A percentile compares a stretch with the other conserved stretches of the same genome.
phyloP scores from a whole-genome alignment of 192 early-diverging fungal genomes.

The Coemansia pectinata region DNA sequence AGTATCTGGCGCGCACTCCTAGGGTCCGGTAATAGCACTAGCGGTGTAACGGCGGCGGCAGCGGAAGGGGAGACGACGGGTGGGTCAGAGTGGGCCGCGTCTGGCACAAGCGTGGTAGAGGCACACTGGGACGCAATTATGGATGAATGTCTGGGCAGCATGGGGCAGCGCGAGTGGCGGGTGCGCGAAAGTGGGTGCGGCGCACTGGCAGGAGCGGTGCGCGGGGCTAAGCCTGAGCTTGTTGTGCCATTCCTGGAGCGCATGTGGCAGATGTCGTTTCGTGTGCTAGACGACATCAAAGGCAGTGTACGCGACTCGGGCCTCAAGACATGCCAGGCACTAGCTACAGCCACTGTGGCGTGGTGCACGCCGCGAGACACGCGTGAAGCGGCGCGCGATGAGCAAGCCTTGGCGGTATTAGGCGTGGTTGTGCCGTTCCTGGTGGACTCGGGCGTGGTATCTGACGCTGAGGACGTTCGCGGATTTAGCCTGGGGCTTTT shows the following conservation, averaged over 20 bases:
- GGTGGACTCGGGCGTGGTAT: constrained; percentile 70
- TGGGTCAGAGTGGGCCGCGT: background rate
- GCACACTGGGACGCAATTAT: constrained; percentile 67
- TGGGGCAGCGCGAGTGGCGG: constrained; percentile 84
- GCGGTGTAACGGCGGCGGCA: background rate
- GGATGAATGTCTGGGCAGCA: constrained; percentile 71
- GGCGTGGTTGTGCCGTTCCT: constrained; percentile 88
- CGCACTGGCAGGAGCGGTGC: constrained; percentile 34
- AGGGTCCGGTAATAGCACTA: constrained; percentile 43
- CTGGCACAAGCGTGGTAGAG: constrained; percentile 21
- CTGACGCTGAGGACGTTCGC: constrained; percentile 83
- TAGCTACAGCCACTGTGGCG: constrained; percentile 80
- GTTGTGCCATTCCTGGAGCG: constrained; percentile 67
- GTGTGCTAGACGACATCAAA: constrained; percentile 92
- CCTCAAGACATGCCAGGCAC: constrained; percentile 73
- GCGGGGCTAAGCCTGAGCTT: constrained; percentile 20
- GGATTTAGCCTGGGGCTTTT: constrained; percentile 78
- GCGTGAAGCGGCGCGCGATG: constrained; percentile 43
- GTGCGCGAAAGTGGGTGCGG: constrained; percentile 76
- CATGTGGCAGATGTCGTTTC: constrained; percentile 89
- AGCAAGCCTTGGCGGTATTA: constrained; percentile 68
- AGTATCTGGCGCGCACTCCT: constrained; percentile 82
- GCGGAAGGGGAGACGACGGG: background rate
- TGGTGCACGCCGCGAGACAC: constrained; percentile 66
- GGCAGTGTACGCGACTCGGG: constrained; percentile 84